These are phyloP conservation scores for Pleurostoma richardsiae DNA, from an alignment of 2,329 filamentous ascomycete species.

Conservation along the genomic window DNA sequence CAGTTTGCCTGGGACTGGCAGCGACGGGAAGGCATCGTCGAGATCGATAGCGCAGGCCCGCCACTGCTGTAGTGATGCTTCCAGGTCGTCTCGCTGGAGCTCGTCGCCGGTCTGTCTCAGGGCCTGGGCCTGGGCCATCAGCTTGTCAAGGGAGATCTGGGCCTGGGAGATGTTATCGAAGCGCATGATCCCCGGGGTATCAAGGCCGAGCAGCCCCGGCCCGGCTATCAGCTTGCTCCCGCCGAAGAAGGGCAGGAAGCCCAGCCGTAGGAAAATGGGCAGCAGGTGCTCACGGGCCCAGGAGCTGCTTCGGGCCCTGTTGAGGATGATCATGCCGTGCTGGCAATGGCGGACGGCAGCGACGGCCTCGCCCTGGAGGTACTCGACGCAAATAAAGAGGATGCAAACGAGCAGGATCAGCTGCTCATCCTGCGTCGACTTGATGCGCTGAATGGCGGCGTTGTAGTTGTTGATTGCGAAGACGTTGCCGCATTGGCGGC, in stretches of 20 bases:
- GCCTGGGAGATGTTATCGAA: background rate
- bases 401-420: constrained; percentile 37
- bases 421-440: constrained; percentile 23
- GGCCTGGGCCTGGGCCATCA: background rate
- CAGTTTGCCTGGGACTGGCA: constrained; percentile 22
- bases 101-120: background rate
- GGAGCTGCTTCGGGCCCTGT: constrained; percentile 18
- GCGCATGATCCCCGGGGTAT: background rate
- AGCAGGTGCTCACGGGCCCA: constrained; percentile 40
- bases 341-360: constrained; percentile 27
- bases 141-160: background rate
- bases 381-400: constrained; percentile 43
- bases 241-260: background rate
- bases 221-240: background rate
- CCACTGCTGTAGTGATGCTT: no score
- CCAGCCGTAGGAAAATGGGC: constrained; percentile 18
- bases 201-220: background rate
- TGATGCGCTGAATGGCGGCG: constrained; percentile 36
- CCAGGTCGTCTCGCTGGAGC: background rate
- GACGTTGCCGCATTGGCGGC: background rate
- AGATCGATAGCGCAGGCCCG: no score
- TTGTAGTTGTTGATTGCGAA: constrained; percentile 42
- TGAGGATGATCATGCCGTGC: constrained; percentile 11
- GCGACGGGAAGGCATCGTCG: background rate
- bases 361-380: constrained; percentile 35